Base-by-base conservation (phyloP, 306 rosid genomes). In the Inga leiocalycina region DNA sequence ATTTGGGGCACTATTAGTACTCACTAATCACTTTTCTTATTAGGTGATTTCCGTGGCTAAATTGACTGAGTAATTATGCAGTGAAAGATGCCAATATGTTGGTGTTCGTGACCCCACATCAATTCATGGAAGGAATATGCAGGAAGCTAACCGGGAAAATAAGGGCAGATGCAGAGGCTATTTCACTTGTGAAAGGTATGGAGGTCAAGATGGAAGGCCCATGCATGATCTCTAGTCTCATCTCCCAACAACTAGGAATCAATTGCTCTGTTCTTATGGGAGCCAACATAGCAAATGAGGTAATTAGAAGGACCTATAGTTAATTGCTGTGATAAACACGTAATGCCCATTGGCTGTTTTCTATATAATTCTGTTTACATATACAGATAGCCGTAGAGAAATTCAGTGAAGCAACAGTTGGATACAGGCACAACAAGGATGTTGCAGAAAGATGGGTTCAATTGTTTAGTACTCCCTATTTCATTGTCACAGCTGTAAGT, bases 191-290 rank as follows among this genome's bases (percentile, higher is more conserved):
- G 35, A 95, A 93, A 89, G 98, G 98, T 68, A 95, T 95, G 98
- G 98, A 95, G 84, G 95, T 93, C 54, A 95, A 95, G 88, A 92
- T 84, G 91, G 98, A 95, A 91, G 98, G 98, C 19, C 98, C 98
- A 43, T 87, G 90, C 90, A 88, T 95, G 98, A 95, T 95, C 82
- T 95, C 98, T 66, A 86, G 89, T 20, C 94, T 95, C 84, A 93
- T 93, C 77, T 85, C 97, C 16, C 82, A 88, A 10, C 87, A 84
- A 61, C n/a, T 95, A 74, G 93, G 91, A 46, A 87, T 92, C 78
- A 95, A 89, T 84, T 95, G 98, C 73, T 95, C 91, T 83, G 98
- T 95, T 35, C 86, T 95, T 41, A 95, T 95, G 98, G 98, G 98
- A 14, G 98, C 98, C 49, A 95, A 95, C 82, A 95, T 95, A 64